Evolutionary conservation across 129 eudicot genomes (phyloP).

Genomic region (Scalesia atractyloides): DNA sequence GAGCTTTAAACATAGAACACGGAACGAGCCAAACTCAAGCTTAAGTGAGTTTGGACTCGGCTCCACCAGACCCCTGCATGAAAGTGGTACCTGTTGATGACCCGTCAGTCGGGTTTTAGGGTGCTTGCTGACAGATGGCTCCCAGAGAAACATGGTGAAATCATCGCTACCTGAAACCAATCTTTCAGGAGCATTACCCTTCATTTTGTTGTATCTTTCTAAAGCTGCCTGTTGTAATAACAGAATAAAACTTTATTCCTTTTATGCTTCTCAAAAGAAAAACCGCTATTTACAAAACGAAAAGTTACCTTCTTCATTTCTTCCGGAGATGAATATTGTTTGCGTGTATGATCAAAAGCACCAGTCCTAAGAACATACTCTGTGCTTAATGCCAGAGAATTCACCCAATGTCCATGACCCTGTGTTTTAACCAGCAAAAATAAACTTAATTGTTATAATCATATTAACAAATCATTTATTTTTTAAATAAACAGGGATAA

Average conservation of each 20-base stretch:
- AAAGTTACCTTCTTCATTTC: constrained; percentile 79
- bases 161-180: constrained; percentile 97
- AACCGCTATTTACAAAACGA: neutral
- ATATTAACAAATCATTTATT: neutral
- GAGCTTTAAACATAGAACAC: too few relatives aligned
- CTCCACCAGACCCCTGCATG: too few relatives aligned
- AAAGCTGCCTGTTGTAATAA: constrained; percentile 68
- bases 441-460: neutral
- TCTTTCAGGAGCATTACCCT: constrained; percentile 82
- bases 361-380: constrained; percentile 94
- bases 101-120: constrained; percentile 99
- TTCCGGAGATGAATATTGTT: constrained; percentile 78
- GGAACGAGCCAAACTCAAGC: too few relatives aligned
- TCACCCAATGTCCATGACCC: constrained; percentile 99
- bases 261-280: neutral
- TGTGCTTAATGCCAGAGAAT: constrained; percentile 89
- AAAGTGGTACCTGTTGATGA: constrained; percentile 80
- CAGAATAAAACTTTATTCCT: neutral
- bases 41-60: too few relatives aligned
- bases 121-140: constrained; percentile 84
- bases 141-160: constrained; percentile 98
- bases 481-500: too few relatives aligned
- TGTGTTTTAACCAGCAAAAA: constrained; percentile 19
- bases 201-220: constrained; percentile 87
- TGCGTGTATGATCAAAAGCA: constrained; percentile 87